Evolutionary conservation across 768 basidiomycete species (phyloP), one percentile per base, ranked within the genome.

Genomic region (Trametopsis cervina): DNA sequence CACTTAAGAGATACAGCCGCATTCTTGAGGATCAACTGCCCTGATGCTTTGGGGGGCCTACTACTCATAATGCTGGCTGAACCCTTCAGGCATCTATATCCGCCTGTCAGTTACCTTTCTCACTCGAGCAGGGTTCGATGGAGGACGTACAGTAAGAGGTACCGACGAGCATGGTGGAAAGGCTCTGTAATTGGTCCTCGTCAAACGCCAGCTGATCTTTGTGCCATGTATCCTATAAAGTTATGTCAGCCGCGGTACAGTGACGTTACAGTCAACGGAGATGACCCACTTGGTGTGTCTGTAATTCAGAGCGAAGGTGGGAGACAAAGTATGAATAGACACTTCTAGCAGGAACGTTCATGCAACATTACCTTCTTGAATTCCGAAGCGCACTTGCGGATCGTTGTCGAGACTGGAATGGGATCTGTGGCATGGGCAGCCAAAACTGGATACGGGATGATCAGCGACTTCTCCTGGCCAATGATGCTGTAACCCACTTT

Each of bases 141-240:
- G 11, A n/a, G 13, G 5, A 69, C 82, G 70, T 60, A 87, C 86
- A 89, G 61, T 90, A 90, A 13, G 87, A 92, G 41, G 89, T 94
- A 38, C 91, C 91, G 23, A 89, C 87, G 29, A 94, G 72, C 80
- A 93, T 91, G 33, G 84, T 83, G 21, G 89, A 88, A 55, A 95
- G 75, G 56, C 80, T 85, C 62, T 89, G 85, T 42, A 93, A 65
- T 59, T 93, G 91, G 59, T 94, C 91, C 65, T 95, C 91, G 58
- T 89, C 81, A 63, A 95, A 94, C 44, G 76, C 73, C 43, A 78
- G 73, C 60, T 92, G 88, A 65, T 95, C 91, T 59, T 85, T 88
- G 59, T 89, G 87, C 89, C 89, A 92, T 27, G 88, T 90, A 61
- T 94, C 91, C 83, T 91, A 62, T 53, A 57, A n/a, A 58, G 42